Percentiles rank a stretch among this genome's conserved stretches.
Evolutionary conservation across 345 rosid species (phyloP).

Genomic region (Rubroshorea leprosula): DNA sequence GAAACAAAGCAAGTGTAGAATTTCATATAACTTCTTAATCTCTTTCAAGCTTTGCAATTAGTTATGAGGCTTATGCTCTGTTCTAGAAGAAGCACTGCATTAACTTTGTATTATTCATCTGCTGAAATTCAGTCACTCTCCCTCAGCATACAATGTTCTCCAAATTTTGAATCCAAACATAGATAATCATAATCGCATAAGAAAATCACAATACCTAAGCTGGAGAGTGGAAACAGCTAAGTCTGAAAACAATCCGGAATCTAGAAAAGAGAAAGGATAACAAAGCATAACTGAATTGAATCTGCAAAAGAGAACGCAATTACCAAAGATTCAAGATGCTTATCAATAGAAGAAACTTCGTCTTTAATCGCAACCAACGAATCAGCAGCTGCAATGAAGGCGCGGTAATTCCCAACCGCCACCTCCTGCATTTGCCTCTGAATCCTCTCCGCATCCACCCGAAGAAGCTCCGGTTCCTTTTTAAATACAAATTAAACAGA

Average conservation of each 20-base stretch:
- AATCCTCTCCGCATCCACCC: slow-evolving; percentile 90
- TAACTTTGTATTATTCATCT: too few species aligned
- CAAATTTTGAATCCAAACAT: too few species aligned
- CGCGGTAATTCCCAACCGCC: slow-evolving; percentile 89
- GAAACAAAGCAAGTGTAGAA: too few species aligned
- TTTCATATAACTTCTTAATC: too few species aligned
- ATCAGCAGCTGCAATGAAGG: slow-evolving; percentile 90
- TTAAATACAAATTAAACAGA: background rate
- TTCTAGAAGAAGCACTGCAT: too few species aligned
- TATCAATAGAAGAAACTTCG: slow-evolving; percentile 81
- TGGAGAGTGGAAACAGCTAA: too few species aligned
- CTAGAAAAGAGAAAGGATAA: background rate
- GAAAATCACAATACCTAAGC: background rate
- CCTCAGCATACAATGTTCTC: too few species aligned
- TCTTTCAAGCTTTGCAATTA: too few species aligned
- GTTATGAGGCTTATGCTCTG: too few species aligned
- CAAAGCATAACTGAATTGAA: background rate
- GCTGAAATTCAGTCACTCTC: too few species aligned
- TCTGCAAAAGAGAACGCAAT: slow-evolving; percentile 3
- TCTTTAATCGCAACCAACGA: slow-evolving; percentile 78
- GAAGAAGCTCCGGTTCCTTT: slow-evolving; percentile 93
- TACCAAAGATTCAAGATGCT: slow-evolving; percentile 87
- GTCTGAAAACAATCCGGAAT: background rate
- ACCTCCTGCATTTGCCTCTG: slow-evolving; percentile 99
- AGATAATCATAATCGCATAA: too few species aligned